Evolutionary conservation across 257 asterid genomes (phyloP).

Genomic region (Solanum peruvianum): DNA sequence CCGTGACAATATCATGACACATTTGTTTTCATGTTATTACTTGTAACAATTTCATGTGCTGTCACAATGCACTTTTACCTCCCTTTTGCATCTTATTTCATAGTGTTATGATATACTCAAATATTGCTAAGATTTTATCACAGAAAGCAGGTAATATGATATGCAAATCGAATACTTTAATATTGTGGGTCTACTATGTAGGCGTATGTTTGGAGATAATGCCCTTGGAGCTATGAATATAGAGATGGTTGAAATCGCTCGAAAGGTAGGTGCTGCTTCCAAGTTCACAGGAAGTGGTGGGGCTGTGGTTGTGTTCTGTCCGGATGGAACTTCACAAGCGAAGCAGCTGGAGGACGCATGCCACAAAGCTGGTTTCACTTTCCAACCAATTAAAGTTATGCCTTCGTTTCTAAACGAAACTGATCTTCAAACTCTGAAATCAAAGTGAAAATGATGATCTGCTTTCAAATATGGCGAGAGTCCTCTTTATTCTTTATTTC

Average conservation of each 20-base stretch:
- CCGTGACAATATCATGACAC: neutral
- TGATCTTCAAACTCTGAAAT: slow-evolving; percentile 37
- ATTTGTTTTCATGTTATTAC: neutral
- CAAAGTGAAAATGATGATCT: neutral
- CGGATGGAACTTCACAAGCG: slow-evolving; percentile 70
- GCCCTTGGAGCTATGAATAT: slow-evolving; percentile 79
- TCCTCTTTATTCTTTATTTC: neutral
- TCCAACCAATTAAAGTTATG: slow-evolving; percentile 42
- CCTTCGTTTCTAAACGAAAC: slow-evolving; percentile 37
- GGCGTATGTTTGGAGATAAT: slow-evolving; percentile 83
- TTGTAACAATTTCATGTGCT: neutral
- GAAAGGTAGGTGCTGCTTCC: slow-evolving; percentile 73
- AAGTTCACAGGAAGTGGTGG: slow-evolving; percentile 99
- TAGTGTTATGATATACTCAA: neutral
- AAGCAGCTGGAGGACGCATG: slow-evolving; percentile 61
- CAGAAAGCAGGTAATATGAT: neutral
- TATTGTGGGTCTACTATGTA: neutral
- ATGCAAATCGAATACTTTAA: neutral
- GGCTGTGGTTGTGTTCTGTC: slow-evolving; percentile 77
- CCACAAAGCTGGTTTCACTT: slow-evolving; percentile 46
- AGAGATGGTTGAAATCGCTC: slow-evolving; percentile 84
- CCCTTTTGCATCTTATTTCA: neutral
- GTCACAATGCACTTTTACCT: neutral
- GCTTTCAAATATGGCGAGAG: neutral
- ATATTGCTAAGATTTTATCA: neutral